Conservation (phyloP, 441 rosid species). For the Erodium texanum region DNA sequence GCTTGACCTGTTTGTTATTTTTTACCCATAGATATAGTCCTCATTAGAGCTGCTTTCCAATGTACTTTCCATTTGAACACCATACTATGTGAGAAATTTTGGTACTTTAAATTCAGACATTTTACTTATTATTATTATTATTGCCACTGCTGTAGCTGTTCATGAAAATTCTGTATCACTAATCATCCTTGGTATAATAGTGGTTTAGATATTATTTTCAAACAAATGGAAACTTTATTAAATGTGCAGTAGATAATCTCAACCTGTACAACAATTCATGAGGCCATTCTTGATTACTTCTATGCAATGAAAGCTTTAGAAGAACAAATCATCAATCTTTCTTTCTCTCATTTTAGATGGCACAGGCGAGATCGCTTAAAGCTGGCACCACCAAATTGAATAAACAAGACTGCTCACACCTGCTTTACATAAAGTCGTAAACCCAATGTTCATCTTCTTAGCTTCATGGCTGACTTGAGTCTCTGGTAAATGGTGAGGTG, state of each 20-base stretch:
- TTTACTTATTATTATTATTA: no score
- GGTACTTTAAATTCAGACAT: slow-evolving; percentile 21
- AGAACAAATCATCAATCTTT: no score
- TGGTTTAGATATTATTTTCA: no score
- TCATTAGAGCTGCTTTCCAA: slow-evolving; percentile 18
- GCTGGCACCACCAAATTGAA: no score
- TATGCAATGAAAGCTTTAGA: no score
- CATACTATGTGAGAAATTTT: slow-evolving; percentile 41
- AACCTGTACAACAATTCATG: background rate
- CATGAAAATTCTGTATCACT: no score
- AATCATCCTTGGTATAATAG: no score
- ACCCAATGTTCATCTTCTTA: background rate
- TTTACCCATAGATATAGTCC: background rate
- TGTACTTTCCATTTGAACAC: slow-evolving; percentile 37
- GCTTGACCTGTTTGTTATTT: background rate
- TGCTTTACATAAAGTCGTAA: background rate
- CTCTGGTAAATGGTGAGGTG: slow-evolving; percentile 18
- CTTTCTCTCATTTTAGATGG: background rate
- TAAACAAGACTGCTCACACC: background rate
- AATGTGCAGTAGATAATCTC: background rate
- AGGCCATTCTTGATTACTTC: no score
- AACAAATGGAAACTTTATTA: no score
- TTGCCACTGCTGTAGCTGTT: background rate
- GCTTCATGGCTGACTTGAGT: slow-evolving; percentile 10
- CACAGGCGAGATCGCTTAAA: no score